Evolutionary conservation across 2,329 filamentous ascomycete species (phyloP), one percentile per base, ranked within the genome.

Genomic region (Metarhizium rileyi): DNA sequence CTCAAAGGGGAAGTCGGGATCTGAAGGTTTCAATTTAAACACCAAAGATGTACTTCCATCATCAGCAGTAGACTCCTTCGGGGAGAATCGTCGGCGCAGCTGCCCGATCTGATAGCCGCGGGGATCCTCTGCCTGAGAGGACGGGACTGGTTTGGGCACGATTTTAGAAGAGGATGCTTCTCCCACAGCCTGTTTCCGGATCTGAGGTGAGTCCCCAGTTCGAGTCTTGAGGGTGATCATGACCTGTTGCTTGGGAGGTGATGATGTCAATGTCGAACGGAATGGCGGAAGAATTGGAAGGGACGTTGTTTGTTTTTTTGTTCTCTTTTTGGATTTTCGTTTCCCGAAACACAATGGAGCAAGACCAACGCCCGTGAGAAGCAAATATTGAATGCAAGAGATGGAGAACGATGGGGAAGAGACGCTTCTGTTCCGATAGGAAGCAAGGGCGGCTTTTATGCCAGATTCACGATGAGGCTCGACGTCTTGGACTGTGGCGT

Each of bases 1-100:
- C 53, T 90, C 85, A 64, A 87, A 91, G 1, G 87, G 85, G 59
- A 93, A 91, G 60, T 93, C 87, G 0, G 87, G 87, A 61, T 93
- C 87, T 5, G 87, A 89, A 5, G 87, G 87, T 12, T 68, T 69
- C 53, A 93, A 68, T 47, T 73, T 78, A 64, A 91, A 87, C 9
- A 71, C 67, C 36, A 90, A 66, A 16, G 77, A 73, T 0, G 78
- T 80, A 3, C 72, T 72, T 45, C 77, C 74, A 52, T 75, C 65
- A 6, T 64, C 61, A 3, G 70, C 59, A 14, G 60, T 67, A 10
- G 67, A 65, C 52, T 77, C 71, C 45, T 66, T 68, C 6, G 76
- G 71, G 1, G 69, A 71, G 64, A 81, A 91, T 30, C 87, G 78
- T 54, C 80, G 78, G 58, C 80, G 75, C 53, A 91, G 68, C 69